Percentiles rank a stretch among this genome's conserved stretches.
Conservation (phyloP, 352 stramenopile genomes). For the Phytopythium cucurbitacearum region DNA sequence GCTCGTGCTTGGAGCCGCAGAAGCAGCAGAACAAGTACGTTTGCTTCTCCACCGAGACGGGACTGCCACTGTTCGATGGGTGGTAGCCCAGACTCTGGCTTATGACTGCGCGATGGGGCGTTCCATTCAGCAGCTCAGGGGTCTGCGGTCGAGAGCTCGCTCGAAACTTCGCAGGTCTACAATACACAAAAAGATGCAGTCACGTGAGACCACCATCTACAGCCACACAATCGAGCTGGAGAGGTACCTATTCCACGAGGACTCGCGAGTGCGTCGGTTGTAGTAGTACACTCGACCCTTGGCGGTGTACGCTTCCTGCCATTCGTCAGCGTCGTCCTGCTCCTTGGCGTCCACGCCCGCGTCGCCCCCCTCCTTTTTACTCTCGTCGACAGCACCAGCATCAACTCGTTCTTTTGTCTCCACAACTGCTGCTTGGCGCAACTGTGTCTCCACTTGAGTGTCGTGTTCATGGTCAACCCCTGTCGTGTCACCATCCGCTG, state of each 20-base stretch:
- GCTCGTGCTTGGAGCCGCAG: slow-evolving; percentile 41
- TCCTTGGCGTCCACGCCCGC: slow-evolving; percentile 12
- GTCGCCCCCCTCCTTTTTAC: slow-evolving; percentile 4
- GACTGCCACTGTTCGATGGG: slow-evolving; percentile 11
- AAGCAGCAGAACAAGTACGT: slow-evolving; percentile 72
- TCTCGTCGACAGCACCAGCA: slow-evolving; percentile 4
- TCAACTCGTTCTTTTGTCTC: slow-evolving; percentile 2
- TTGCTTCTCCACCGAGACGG: slow-evolving; percentile 22
- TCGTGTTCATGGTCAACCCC: background rate
- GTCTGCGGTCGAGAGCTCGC: slow-evolving; percentile 6
- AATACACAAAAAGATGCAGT: background rate
- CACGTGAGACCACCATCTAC: background rate
- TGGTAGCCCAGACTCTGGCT: slow-evolving; percentile 29
- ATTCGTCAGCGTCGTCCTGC: slow-evolving; percentile 40
- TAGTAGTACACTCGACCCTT: slow-evolving; percentile 89
- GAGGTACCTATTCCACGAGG: slow-evolving; percentile 76
- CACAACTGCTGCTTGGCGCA: too few relatives aligned
- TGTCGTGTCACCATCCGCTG: background rate
- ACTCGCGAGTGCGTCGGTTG: slow-evolving; percentile 80
- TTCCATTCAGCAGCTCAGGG: slow-evolving; percentile 1
- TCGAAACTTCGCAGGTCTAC: slow-evolving; percentile 12
- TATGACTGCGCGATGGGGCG: slow-evolving; percentile 15
- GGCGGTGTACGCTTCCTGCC: slow-evolving; percentile 79
- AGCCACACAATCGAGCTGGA: background rate
- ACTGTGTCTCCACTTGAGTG: background rate